Evolutionary conservation across 192 early-diverging fungal species (phyloP).

Genomic region (Podila minutissima): DNA sequence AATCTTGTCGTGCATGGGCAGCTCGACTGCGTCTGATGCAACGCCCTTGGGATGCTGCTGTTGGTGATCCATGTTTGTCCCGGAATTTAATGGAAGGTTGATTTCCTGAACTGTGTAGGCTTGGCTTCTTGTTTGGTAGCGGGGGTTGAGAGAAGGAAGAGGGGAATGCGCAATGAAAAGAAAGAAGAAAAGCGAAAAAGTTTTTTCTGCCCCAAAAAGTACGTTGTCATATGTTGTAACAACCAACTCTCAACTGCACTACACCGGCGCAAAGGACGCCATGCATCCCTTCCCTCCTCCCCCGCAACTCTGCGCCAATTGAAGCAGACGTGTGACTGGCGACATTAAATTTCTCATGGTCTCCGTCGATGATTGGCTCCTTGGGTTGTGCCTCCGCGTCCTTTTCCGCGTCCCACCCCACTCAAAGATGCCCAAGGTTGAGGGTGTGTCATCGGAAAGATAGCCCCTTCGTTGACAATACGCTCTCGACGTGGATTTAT

Average conservation of each 20-base stretch:
- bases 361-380: not conserved
- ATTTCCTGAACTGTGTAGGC: no score
- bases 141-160: no score
- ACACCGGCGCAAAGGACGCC: not conserved
- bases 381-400: no score
- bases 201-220: not conserved
- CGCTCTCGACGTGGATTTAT: no score
- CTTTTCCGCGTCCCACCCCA: no score
- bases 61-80: slow-evolving; percentile 7
- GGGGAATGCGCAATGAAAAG: not conserved
- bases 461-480: no score
- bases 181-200: not conserved
- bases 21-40: slow-evolving; percentile 17
- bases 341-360: not conserved
- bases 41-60: not conserved
- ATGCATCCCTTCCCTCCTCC: not conserved
- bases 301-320: not conserved
- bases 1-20: slow-evolving; percentile 67
- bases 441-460: no score
- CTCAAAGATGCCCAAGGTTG: no score
- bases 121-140: no score
- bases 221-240: no score
- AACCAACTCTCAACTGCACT: no score
- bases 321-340: not conserved
- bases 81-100: no score